Conservation (phyloP, 1,139 yeast species). For the Blastobotrys illinoisensis region DNA sequence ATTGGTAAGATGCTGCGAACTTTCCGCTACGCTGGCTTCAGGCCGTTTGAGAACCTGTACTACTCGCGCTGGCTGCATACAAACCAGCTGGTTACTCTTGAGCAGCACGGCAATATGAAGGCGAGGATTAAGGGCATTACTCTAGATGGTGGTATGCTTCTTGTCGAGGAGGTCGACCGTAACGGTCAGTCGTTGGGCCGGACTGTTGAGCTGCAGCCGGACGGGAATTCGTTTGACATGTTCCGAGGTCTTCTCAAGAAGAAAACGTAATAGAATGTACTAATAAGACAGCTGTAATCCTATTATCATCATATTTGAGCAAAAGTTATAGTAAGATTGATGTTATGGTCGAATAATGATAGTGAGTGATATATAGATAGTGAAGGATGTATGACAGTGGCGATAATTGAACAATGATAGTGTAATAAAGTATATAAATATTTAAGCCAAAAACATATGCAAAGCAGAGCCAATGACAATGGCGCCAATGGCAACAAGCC, state of each 20-base stretch:
- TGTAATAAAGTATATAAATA: no score
- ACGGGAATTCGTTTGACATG: constrained; percentile 95
- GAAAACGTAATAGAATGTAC: constrained; percentile 27
- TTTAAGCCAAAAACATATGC: constrained; percentile 10
- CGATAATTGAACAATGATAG: no score
- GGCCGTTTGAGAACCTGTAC: constrained; percentile 64
- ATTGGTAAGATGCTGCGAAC: constrained; percentile 56
- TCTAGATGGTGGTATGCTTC: constrained; percentile 71
- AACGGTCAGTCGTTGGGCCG: constrained; percentile 46
- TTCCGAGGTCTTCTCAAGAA: constrained; percentile 84
- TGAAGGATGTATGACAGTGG: no score
- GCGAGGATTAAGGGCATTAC: constrained; percentile 80
- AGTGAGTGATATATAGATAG: no score
- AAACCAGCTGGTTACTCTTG: constrained; percentile 52
- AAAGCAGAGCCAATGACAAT: constrained; percentile 11
- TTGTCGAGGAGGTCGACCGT: constrained; percentile 59
- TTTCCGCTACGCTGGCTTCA: constrained; percentile 62
- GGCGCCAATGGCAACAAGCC: constrained; percentile 12
- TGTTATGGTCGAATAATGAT: no score
- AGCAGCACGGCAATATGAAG: constrained; percentile 43
- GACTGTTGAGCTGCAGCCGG: constrained; percentile 76
- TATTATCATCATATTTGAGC: no score
- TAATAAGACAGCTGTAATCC: no score
- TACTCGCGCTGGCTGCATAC: constrained; percentile 84
- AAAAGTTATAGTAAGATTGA: no score